Base-by-base conservation (phyloP, 1,284 basidiomycete genomes). In the Cutaneotrichosporon sp. region DNA sequence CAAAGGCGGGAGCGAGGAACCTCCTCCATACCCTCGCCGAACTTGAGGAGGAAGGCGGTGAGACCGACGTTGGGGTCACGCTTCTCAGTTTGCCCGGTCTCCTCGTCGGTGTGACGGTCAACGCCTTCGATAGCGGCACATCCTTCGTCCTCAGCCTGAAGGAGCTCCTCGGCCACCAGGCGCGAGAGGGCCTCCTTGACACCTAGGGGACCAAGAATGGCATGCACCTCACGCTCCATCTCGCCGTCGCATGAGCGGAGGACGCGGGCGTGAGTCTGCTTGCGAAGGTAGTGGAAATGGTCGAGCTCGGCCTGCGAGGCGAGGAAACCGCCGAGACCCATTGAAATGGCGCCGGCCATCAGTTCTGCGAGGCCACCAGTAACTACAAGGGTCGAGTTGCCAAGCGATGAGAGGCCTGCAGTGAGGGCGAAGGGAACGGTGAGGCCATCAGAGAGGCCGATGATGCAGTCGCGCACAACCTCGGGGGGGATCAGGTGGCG, bases 291-390 rank as follows among this genome's bases (percentile, higher is more conserved):
- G 54, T 86, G 86, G 76, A 89, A 92, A 75, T 94, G 88, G 73
- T 97, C 91, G 46, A 91, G 83, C 74, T 98, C 94, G 33, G 94
- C 88, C 74, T 97, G 90, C 0, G 93, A 91, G 2, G 91, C 91
- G 51, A 98, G 85, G 80, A 94, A 97, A 22, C 94, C 94, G 52
- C 94, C 94, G 45, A 97, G 88, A 55, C 93, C 93, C 94, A 97
- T 98, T 16, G 77, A 79, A 57, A 97, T 90, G 9, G 91, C 88
- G n/a, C 93, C 92, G 3, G 91, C 90, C 54, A 92, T 88, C 60
- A 96, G 84, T 52, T 97, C 90, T 25, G 93, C 89, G 46, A 96
- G 77, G 43, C 93, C 90, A 63, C 90, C 89, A 44, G 96, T 80
- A 42, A 97, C 88, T 63, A 97, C 93, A 32, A 96, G 80, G 49